Percentiles rank a stretch among this genome's conserved stretches.
Evolutionary conservation across 371 early-diverging fungal species (phyloP).

Genomic region (Dentiscutata heterogama): DNA sequence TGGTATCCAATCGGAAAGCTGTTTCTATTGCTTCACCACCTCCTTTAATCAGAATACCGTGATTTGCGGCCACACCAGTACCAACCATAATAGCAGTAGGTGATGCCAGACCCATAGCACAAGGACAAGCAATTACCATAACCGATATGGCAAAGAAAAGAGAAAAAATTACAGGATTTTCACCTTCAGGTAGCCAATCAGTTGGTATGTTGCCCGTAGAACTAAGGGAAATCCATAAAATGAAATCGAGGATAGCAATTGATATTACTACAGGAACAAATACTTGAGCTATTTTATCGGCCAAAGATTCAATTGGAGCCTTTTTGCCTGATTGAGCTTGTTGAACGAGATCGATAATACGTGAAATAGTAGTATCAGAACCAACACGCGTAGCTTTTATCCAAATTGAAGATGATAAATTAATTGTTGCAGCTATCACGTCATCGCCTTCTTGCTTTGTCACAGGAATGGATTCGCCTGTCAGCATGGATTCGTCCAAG

Average conservation of each 20-base stretch:
- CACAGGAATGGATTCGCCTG: constrained; percentile 75
- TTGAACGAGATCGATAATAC: constrained; percentile 74
- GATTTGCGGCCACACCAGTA: constrained; percentile 83
- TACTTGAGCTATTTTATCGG: constrained; percentile 71
- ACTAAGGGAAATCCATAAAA: constrained; percentile 65
- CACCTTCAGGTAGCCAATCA: constrained; percentile 62
- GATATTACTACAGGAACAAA: constrained; percentile 68
- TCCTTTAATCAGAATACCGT: constrained; percentile 64
- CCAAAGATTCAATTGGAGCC: constrained; percentile 72
- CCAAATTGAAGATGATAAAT: constrained; percentile 63
- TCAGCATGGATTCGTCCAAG: constrained; percentile 65
- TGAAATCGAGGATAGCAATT: constrained; percentile 65
- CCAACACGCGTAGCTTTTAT: constrained; percentile 67
- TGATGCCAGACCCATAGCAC: constrained; percentile 73
- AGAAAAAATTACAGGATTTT: constrained; percentile 71
- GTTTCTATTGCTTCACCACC: constrained; percentile 58
- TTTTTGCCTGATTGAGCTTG: constrained; percentile 75
- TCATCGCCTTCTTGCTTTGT: constrained; percentile 77
- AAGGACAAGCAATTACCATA: constrained; percentile 80
- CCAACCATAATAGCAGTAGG: constrained; percentile 93
- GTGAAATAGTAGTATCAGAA: constrained; percentile 70
- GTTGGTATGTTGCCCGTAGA: constrained; percentile 56
- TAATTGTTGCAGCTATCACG: constrained; percentile 83
- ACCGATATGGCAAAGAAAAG: constrained; percentile 78
- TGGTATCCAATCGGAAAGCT: constrained; percentile 92